Conservation (phyloP, 441 rosid genomes). For the Kokia cookei region DNA sequence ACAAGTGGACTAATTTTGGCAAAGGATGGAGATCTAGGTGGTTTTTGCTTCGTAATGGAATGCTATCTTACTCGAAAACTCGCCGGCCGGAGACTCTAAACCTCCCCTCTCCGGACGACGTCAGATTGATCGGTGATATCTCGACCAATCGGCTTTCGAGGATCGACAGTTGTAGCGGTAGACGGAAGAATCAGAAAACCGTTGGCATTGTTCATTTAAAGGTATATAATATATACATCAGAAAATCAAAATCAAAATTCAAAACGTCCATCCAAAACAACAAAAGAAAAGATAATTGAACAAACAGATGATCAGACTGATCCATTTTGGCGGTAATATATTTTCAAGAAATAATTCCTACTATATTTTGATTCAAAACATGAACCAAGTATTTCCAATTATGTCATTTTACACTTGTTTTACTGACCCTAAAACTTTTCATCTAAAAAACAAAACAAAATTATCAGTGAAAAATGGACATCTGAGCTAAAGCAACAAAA, state of each 20-base stretch:
- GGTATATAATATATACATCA: constrained; percentile 63
- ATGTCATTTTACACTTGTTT: constrained; percentile 13
- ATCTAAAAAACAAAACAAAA: constrained; percentile 3
- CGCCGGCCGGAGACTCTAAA: constrained; percentile 62
- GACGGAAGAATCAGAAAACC: constrained; percentile 60
- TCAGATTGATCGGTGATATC: constrained; percentile 71
- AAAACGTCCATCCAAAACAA: not conserved
- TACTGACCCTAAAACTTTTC: not conserved
- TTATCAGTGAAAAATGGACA: constrained; percentile 15
- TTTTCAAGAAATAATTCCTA: constrained; percentile 11
- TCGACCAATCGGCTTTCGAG: constrained; percentile 54
- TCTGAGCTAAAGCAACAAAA: constrained; percentile 16
- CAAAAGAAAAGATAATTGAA: not conserved
- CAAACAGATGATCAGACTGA: not conserved
- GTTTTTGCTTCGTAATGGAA: constrained; percentile 76
- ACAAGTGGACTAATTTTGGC: constrained; percentile 97
- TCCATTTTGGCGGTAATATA: constrained; percentile 23
- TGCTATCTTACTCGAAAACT: constrained; percentile 80
- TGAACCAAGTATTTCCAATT: constrained; percentile 16
- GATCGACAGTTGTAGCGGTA: constrained; percentile 47
- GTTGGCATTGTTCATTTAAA: constrained; percentile 87
- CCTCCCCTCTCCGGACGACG: constrained; percentile 46
- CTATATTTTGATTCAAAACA: constrained; percentile 20
- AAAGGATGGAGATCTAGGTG: constrained; percentile 99
- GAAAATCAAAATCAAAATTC: not conserved